Base-by-base conservation (phyloP, 495 filamentous ascomycete genomes). In the Podospora bellae-mahoneyi region DNA sequence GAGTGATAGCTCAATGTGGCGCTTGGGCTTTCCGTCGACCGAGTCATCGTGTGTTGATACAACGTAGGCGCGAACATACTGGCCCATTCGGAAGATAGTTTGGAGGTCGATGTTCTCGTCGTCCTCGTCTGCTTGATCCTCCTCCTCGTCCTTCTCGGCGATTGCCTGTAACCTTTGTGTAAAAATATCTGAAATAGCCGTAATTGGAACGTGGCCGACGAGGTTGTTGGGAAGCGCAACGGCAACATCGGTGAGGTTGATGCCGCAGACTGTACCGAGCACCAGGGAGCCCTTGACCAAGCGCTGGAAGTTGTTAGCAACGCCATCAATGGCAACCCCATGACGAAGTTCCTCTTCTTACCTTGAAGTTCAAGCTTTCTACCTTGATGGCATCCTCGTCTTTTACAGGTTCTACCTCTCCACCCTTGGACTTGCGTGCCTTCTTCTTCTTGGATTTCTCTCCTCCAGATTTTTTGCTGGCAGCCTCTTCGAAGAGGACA, bases 171-270 rank as follows among this genome's bases (percentile, higher is more conserved):
- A 89, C 59, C 92, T 83, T 54, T 84, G 78, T 15, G 80, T 81
- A 18, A 84, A 70, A 27, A 68, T 13, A 64, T 91, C 87, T 13
- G 96, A 98, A 48, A 99, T 87, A 15, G 91, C 87, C n/a, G 94
- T 97, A 56, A 99, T 86, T 58, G 96, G 87, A 7, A 97, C 87
- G 78, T 92, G 95, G 55, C 95, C 96, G 63, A 87, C 89, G 15
- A 98, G 86, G 74, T 96, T 97, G 76, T 98, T 99, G 16, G 96
- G 93, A 26, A 98, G 80, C 20, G 92, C 88, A 67, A 99, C 78
- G 26, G 87, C 85, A 68, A 99, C 79, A 75, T 96, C 90, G 67
- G 91, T 84, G 56, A 85, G 76, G 69, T 90, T 93, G 76, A 99
- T 91, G 73, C 90, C 90, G 48, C 88, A 88, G 55, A 99, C 83